phyloP scores from a whole-genome alignment of 352 stramenopile genomes.

The Plasmopara viticola region DNA sequence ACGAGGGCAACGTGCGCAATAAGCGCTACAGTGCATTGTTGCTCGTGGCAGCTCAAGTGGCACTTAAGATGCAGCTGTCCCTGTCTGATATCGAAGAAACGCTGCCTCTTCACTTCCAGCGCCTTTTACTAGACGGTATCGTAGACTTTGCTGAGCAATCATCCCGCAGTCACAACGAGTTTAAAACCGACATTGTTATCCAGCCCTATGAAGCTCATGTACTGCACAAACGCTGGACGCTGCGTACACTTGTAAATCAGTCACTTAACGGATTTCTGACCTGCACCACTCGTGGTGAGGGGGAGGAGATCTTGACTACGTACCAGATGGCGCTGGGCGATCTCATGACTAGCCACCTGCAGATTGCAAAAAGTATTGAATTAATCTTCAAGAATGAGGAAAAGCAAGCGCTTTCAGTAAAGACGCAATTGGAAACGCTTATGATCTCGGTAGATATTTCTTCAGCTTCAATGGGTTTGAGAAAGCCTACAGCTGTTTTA shows the following conservation, averaged over 20 bases:
- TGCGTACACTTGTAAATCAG: constrained; percentile 64
- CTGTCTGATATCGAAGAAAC: constrained; percentile 49
- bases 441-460: constrained; percentile 65
- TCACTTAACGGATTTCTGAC: constrained; percentile 69
- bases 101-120: constrained; percentile 72
- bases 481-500: constrained; percentile 73
- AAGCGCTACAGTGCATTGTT: constrained; percentile 66
- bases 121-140: constrained; percentile 74
- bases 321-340: constrained; percentile 68
- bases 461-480: constrained; percentile 74
- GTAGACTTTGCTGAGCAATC: constrained; percentile 61
- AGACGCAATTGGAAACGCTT: constrained; percentile 57
- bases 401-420: constrained; percentile 29
- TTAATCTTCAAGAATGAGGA: constrained; percentile 42
- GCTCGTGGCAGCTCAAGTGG: constrained; percentile 66
- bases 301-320: constrained; percentile 52
- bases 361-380: constrained; percentile 63
- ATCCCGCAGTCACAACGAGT: constrained; percentile 22
- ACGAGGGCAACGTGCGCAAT: constrained; percentile 70
- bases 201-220: constrained; percentile 46
- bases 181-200: constrained; percentile 29
- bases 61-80: constrained; percentile 63
- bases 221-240: constrained; percentile 70
- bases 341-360: constrained; percentile 45
- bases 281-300: constrained; percentile 52